A percentile compares a stretch with the other conserved stretches of the same genome.
Evolutionary conservation across 495 filamentous ascomycete genomes (phyloP).

Genomic region (Neurospora discreta): DNA sequence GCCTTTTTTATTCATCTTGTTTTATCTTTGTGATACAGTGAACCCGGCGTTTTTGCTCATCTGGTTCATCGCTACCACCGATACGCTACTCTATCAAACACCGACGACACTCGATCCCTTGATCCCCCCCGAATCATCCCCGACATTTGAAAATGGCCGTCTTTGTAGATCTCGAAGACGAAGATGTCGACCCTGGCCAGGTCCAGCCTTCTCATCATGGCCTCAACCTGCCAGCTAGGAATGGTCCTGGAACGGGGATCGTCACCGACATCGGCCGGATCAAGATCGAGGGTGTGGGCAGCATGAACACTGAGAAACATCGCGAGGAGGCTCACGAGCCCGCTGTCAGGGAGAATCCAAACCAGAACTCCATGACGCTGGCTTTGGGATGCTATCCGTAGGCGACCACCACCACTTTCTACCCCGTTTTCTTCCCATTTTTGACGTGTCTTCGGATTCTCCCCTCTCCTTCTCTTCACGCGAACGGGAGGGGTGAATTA

Average conservation of each 20-base stretch:
- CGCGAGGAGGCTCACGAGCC: slow-evolving; percentile 14
- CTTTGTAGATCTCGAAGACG: slow-evolving; percentile 53
- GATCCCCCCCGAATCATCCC: background rate
- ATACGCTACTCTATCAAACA: background rate
- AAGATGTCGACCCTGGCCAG: slow-evolving; percentile 35
- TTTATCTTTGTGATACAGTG: background rate
- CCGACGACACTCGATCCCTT: background rate
- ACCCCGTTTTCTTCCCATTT: background rate
- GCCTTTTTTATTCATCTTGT: background rate
- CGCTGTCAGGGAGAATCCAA: slow-evolving; percentile 44
- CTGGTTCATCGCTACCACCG: background rate
- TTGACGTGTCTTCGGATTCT: slow-evolving; percentile 1
- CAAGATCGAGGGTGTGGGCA: background rate
- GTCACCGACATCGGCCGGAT: background rate
- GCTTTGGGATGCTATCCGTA: slow-evolving; percentile 89
- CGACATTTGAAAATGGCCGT: slow-evolving; percentile 40
- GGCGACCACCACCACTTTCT: slow-evolving; percentile 25
- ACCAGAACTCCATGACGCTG: slow-evolving; percentile 59
- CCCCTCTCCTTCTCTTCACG: slow-evolving; percentile 12
- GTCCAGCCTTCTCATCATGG: slow-evolving; percentile 9
- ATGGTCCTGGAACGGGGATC: background rate
- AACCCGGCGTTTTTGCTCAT: background rate
- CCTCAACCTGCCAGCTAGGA: background rate
- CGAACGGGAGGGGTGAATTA: slow-evolving; percentile 10
- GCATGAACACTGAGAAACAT: background rate